A percentile compares a stretch with the other conserved stretches of the same genome.
Conservation (phyloP, 1,139 yeast genomes). For the Blastobotrys apis region DNA sequence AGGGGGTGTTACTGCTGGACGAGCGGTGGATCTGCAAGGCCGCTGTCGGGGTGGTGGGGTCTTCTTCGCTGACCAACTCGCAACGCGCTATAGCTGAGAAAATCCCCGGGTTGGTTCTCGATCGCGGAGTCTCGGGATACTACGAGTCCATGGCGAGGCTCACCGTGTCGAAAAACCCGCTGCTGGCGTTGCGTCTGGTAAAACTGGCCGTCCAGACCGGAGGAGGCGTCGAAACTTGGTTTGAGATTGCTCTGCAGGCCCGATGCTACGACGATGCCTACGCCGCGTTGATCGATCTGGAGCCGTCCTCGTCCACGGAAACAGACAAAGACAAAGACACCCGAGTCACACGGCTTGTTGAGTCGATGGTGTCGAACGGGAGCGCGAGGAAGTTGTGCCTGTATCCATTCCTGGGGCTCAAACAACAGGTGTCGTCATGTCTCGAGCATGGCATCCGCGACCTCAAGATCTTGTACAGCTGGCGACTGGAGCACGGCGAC, state of each 20-base stretch:
- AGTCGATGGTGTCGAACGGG: constrained; percentile 25
- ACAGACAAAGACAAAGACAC: no score
- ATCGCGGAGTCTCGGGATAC: background rate
- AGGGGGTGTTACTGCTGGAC: constrained; percentile 21
- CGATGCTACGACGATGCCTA: constrained; percentile 32
- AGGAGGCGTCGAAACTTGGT: constrained; percentile 15
- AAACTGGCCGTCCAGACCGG: constrained; percentile 17
- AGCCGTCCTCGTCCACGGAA: no score
- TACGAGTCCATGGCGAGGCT: constrained; percentile 3
- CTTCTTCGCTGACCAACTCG: background rate
- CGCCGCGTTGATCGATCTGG: constrained; percentile 29
- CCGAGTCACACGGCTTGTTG: constrained; percentile 21
- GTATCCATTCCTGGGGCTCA: constrained; percentile 34
- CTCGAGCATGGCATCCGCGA: constrained; percentile 14
- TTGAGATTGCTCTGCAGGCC: constrained; percentile 25
- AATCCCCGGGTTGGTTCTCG: background rate
- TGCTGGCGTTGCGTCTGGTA: constrained; percentile 19
- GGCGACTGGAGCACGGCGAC: constrained; percentile 35
- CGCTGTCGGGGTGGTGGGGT: constrained; percentile 1
- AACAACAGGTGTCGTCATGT: constrained; percentile 23
- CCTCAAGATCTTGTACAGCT: constrained; percentile 28
- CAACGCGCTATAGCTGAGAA: background rate
- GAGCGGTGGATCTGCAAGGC: constrained; percentile 11
- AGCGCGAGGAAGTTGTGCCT: constrained; percentile 25
- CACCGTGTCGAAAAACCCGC: constrained; percentile 12